phyloP scores from a whole-genome alignment of 352 stramenopile genomes.

The Peronospora farinosa region DNA sequence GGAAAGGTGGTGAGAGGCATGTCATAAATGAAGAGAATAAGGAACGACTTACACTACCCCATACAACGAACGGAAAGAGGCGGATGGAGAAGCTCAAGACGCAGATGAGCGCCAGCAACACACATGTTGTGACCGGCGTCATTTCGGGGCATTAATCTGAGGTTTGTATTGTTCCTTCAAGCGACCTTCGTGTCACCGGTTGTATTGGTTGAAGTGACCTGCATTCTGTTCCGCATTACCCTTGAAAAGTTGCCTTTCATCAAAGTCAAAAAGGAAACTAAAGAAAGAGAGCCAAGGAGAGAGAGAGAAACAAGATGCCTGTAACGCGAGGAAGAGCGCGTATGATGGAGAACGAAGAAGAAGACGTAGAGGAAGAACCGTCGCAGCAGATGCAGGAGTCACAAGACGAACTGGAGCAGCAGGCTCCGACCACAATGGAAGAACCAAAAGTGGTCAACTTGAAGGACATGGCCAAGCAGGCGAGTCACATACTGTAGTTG shows the following conservation, averaged over 20 bases:
- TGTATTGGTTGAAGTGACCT: constrained; percentile 55
- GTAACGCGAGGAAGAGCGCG: constrained; percentile 32
- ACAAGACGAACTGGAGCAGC: constrained; percentile 17
- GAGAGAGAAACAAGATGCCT: constrained; percentile 14
- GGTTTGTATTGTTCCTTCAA: constrained; percentile 31
- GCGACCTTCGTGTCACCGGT: constrained; percentile 43
- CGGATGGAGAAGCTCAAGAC: constrained; percentile 86
- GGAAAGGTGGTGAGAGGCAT: constrained; percentile 1
- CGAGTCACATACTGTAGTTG: background rate
- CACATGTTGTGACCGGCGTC: constrained; percentile 25
- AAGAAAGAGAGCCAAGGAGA: background rate
- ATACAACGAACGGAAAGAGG: constrained; percentile 88
- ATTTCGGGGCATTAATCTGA: constrained; percentile 4
- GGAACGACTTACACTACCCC: constrained; percentile 65
- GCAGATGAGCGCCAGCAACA: constrained; percentile 79
- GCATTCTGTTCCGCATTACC: constrained; percentile 17
- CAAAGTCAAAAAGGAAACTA: constrained; percentile 11
- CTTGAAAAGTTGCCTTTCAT: constrained; percentile 13
- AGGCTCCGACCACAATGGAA: constrained; percentile 10
- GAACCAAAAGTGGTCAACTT: constrained; percentile 16
- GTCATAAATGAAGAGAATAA: background rate
- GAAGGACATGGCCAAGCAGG: constrained; percentile 29
- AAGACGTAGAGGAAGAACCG: constrained; percentile 16
- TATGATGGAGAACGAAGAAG: constrained; percentile 26
- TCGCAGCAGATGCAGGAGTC: constrained; percentile 12